Percentiles rank a stretch among this genome's conserved stretches.
phyloP scores from a whole-genome alignment of 2,329 filamentous ascomycete species.

The Claviceps cyperi region DNA sequence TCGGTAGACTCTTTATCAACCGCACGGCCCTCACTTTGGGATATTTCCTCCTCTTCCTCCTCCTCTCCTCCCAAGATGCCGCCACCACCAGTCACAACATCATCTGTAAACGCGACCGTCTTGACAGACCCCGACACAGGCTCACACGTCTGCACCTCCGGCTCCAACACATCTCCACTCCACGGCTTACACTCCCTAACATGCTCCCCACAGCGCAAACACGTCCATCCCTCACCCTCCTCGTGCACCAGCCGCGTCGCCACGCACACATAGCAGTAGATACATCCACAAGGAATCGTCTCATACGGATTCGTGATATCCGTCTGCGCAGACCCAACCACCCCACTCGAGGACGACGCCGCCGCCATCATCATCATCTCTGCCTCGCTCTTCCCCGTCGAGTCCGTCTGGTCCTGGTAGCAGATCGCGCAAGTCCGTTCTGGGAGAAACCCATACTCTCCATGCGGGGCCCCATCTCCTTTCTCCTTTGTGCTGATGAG shows the following conservation, averaged over 20 bases:
- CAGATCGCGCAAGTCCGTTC: constrained; percentile 94
- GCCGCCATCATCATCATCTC: constrained; percentile 66
- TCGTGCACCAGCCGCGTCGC: constrained; percentile 79
- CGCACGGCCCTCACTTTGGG: not conserved
- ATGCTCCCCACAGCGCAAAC: constrained; percentile 71
- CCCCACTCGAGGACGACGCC: constrained; percentile 50
- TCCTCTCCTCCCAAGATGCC: constrained; percentile 17
- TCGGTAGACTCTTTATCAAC: constrained; percentile 10
- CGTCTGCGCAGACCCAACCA: constrained; percentile 76
- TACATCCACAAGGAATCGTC: constrained; percentile 71
- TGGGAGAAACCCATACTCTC: constrained; percentile 73
- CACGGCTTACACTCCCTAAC: constrained; percentile 82
- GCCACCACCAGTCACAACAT: constrained; percentile 22
- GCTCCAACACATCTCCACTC: constrained; percentile 73
- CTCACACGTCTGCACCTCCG: constrained; percentile 26
- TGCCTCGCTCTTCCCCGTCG: constrained; percentile 32
- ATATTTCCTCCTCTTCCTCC: constrained; percentile 9
- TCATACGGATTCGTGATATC: constrained; percentile 97
- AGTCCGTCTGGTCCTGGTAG: constrained; percentile 80
- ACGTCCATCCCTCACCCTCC: constrained; percentile 88
- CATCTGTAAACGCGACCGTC: constrained; percentile 48
- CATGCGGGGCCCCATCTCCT: constrained; percentile 40
- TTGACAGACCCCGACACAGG: constrained; percentile 30
- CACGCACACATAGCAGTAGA: constrained; percentile 96
- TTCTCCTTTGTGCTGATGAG: constrained; percentile 37